Evolutionary conservation across 345 rosid species (phyloP).

Genomic region (Microcos paniculata): DNA sequence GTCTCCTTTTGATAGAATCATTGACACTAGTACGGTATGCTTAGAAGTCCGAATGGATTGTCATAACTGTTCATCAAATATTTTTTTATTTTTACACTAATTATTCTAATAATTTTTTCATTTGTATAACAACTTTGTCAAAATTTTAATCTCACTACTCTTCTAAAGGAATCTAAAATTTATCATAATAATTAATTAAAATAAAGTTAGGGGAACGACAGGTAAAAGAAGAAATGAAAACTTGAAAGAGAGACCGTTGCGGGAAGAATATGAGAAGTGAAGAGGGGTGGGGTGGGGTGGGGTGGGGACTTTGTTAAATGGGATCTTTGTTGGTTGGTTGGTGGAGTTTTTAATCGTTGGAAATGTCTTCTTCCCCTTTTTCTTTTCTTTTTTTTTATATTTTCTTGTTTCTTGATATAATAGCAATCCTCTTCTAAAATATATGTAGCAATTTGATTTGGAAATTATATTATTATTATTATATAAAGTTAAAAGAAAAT

Average conservation of each 20-base stretch:
- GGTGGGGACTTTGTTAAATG: neutral
- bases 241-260: neutral
- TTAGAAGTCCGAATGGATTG: too few species aligned
- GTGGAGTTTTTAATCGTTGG: slow-evolving; percentile 19
- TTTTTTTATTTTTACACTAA: too few species aligned
- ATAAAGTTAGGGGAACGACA: neutral
- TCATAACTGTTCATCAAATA: too few species aligned
- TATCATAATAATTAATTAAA: neutral
- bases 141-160: too few species aligned
- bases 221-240: neutral
- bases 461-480: too few species aligned
- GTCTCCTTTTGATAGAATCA: too few species aligned
- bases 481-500: neutral
- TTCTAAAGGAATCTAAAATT: too few species aligned
- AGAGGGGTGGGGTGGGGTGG: neutral
- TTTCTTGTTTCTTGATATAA: neutral
- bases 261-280: neutral
- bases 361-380: neutral
- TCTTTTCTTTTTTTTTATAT: neutral
- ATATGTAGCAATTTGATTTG: neutral
- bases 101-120: too few species aligned
- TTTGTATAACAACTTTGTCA: too few species aligned
- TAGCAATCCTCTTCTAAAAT: neutral
- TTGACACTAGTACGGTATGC: too few species aligned
- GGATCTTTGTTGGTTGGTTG: neutral